A percentile compares a stretch with the other conserved stretches of the same genome.
Conservation (phyloP, 2,329 filamentous ascomycete genomes). For the Aureobasidium sp. region DNA sequence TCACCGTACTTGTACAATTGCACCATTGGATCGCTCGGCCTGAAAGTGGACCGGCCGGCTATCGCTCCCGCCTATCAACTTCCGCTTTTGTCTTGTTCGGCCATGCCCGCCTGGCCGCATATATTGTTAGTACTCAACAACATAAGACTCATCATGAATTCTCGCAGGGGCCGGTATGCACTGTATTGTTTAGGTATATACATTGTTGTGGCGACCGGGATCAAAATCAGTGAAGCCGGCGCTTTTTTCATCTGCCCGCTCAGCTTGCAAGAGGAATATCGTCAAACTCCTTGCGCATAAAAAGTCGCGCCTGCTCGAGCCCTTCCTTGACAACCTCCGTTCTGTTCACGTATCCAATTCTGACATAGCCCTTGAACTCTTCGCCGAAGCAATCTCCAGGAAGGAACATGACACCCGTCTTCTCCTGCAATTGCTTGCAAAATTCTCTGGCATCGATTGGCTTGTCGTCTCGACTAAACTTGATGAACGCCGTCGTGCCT, state of each 20-base stretch:
- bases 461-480: constrained; percentile 55
- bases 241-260: neutral
- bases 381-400: constrained; percentile 68
- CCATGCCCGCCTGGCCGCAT: neutral
- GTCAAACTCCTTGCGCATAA: constrained; percentile 51
- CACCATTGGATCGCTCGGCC: constrained; percentile 3
- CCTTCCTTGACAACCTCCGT: constrained; percentile 63
- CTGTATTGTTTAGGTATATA: neutral
- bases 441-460: constrained; percentile 67
- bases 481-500: constrained; percentile 73
- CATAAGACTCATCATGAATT: neutral
- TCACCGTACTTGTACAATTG: neutral
- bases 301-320: constrained; percentile 49
- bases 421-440: constrained; percentile 59
- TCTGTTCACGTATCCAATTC: constrained; percentile 68
- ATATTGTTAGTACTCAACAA: neutral
- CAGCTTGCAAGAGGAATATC: constrained; percentile 35
- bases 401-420: constrained; percentile 66
- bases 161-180: neutral
- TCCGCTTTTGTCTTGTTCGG: neutral
- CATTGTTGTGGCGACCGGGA: neutral
- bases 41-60: neutral
- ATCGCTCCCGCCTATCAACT: constrained; percentile 10
- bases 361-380: constrained; percentile 67
- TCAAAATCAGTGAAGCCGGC: neutral